These are phyloP conservation scores for Macrophomina pseudophaseolina DNA, from an alignment of 2,329 filamentous ascomycete genomes.

Conservation along the genomic window DNA sequence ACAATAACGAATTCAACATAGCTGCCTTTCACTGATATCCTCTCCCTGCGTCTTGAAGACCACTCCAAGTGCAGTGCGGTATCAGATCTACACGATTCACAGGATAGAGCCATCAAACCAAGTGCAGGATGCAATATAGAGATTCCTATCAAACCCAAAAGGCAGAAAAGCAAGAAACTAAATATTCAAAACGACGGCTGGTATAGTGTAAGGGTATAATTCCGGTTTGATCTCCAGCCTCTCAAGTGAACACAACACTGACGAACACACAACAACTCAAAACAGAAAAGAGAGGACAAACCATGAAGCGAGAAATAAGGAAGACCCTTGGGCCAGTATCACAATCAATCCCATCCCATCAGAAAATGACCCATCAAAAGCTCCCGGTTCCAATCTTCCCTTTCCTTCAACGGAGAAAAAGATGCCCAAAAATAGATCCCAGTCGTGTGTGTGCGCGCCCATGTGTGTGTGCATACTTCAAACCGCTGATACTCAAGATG, in stretches of 20 bases:
- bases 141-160: background rate
- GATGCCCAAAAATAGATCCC: background rate
- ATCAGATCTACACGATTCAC: background rate
- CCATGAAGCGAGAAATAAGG: background rate
- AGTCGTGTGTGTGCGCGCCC: background rate
- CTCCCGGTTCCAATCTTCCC: background rate
- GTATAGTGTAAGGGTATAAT: conserved; percentile 23
- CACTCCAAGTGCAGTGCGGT: background rate
- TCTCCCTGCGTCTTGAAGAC: too few relatives aligned
- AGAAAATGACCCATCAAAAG: background rate
- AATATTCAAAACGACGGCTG: conserved; percentile 10
- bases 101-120: background rate
- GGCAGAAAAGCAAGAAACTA: background rate
- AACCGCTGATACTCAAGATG: background rate
- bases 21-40: too few relatives aligned
- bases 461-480: conserved; percentile 1
- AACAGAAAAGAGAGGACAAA: background rate
- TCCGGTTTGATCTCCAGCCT: conserved; percentile 15
- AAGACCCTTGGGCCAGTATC: conserved; percentile 9
- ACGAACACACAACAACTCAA: conserved; percentile 13
- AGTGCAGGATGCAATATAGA: background rate
- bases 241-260: conserved; percentile 8
- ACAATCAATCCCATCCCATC: conserved; percentile 21
- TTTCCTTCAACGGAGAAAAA: background rate
- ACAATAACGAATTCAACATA: too few relatives aligned